A percentile compares a stretch with the other conserved stretches of the same genome.
Conservation (phyloP, 768 basidiomycete species). For the Tulasnella sp. region DNA sequence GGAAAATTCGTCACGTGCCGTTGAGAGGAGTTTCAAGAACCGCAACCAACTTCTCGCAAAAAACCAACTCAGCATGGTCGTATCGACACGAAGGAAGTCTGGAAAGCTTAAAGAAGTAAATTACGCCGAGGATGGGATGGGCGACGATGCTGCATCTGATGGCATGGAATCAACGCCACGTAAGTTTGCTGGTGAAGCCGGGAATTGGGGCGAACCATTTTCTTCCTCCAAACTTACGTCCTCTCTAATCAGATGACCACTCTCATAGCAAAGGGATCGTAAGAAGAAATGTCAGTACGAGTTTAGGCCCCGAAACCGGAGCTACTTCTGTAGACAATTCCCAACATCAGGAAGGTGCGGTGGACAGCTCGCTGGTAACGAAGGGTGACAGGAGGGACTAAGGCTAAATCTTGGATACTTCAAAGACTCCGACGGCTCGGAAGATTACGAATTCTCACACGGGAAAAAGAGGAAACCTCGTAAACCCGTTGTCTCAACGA, state of each 20-base stretch:
- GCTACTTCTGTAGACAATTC: background rate
- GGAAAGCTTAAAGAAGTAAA: background rate
- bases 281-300: background rate
- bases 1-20: background rate
- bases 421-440: background rate
- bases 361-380: background rate
- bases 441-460: background rate
- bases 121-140: background rate
- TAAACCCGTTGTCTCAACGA: background rate
- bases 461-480: background rate
- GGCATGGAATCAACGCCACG: background rate
- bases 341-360: background rate
- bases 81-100: background rate
- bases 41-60: background rate
- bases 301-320: background rate
- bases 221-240: background rate
- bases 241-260: background rate
- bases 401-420: background rate
- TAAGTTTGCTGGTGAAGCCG: background rate
- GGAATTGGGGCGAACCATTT: background rate
- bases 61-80: background rate
- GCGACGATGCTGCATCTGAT: background rate
- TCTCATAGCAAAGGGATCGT: background rate
- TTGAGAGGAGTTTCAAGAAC: background rate
- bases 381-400: background rate